Conservation (phyloP, 2,329 filamentous ascomycete genomes). For the Sordariomycetes sp. region DNA sequence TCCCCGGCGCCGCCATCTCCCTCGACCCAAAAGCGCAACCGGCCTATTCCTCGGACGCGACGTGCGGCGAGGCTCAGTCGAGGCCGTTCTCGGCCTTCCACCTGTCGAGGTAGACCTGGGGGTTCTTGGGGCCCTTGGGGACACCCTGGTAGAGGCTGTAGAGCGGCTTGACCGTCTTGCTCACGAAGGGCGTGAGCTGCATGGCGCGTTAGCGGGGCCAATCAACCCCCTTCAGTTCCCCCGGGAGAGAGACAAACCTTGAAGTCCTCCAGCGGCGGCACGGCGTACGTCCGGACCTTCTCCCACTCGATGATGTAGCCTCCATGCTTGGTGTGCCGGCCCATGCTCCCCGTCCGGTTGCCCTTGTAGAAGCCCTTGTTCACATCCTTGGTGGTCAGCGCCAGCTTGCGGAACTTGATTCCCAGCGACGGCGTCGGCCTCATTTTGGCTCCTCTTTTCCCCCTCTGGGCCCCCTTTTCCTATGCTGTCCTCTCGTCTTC, state of each 20-base stretch:
- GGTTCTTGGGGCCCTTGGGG: constrained; percentile 45
- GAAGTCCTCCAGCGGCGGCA: constrained; percentile 61
- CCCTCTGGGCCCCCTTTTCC: not conserved
- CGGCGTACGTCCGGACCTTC: constrained; percentile 86
- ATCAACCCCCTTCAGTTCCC: too few species aligned
- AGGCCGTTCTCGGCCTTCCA: constrained; percentile 61
- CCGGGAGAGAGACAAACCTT: constrained; percentile 44
- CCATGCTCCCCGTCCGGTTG: constrained; percentile 79
- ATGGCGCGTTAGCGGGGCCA: not conserved
- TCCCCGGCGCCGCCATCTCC: not conserved
- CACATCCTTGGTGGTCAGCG: constrained; percentile 85
- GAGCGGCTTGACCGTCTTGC: constrained; percentile 41
- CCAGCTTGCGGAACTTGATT: constrained; percentile 60
- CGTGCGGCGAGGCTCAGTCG: constrained; percentile 28
- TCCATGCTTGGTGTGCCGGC: constrained; percentile 72
- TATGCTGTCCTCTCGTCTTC: too few species aligned
- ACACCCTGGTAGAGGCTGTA: constrained; percentile 42
- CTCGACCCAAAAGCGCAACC: not conserved
- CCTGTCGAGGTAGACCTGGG: constrained; percentile 49
- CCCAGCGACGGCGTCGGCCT: constrained; percentile 58
- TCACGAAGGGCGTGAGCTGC: constrained; percentile 74
- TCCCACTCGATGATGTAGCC: constrained; percentile 74
- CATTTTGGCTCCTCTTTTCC: constrained; percentile 33
- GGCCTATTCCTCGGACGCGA: not conserved
- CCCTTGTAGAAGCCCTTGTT: constrained; percentile 97